Evolutionary conservation across 2,329 filamentous ascomycete species (phyloP), one percentile per base, ranked within the genome.

Genomic region (Ceratocystis destructans): DNA sequence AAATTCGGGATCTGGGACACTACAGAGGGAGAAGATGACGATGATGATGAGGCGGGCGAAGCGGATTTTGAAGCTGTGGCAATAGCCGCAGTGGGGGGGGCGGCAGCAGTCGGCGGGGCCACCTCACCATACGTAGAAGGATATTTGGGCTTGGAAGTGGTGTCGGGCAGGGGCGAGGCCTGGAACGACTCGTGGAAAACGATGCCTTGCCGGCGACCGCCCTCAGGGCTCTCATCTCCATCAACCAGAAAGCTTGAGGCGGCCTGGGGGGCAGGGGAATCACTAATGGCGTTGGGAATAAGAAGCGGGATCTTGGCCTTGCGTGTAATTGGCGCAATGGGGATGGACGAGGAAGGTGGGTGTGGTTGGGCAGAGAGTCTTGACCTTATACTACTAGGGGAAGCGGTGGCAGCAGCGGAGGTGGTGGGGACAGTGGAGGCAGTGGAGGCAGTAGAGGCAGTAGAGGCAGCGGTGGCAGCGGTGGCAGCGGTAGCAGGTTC

Each of bases 111-210:
- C n/a, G 31, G 62, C 6, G 66, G 62, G 25, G 61, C 57, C 31
- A 71, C 74, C 2, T 77, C 76, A 50, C 75, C 79, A 44, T 77
- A 75, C 28, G 46, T 41, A 31, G 53, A 15, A 17, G 72, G 71
- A n/a, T 59, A 37, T 31, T 59, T 59, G 15, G 55, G 22, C 17
- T 59, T 59, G 5, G n/a, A 6, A 15, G 2, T 59, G 28, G 17
- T 37, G 33, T 37, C 28, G 46, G 76, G 78, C 64, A 83, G 81
- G 68, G 80, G 77, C 10, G 82, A 78, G 63, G 79, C 79, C 65
- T 77, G 75, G 69, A 81, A 80, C 33, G 78, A 73, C 66, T 86
- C 83, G 69, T 83, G 79, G 71, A 87, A 87, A 55, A 86, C 81
- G 59, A 85, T 77, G 67, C 83, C 84, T 71, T 84, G 82, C 46